Evolutionary conservation across 2,329 filamentous ascomycete genomes (phyloP).

Genomic region (Phaeosphaeria sp.): DNA sequence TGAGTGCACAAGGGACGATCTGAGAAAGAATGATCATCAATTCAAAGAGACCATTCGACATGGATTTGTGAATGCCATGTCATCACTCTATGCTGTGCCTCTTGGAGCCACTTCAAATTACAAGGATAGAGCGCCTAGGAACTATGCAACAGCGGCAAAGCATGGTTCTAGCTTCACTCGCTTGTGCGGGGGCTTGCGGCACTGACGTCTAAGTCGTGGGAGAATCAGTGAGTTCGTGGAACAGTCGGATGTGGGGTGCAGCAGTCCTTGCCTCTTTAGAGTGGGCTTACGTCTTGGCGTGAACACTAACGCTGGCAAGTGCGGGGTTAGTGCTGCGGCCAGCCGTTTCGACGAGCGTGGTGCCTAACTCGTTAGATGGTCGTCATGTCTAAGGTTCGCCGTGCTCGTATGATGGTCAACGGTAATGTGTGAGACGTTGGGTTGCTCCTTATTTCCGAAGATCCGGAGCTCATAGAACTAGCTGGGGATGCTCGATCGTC

Average conservation of each 20-base stretch:
- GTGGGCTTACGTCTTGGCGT: slow-evolving; percentile 29
- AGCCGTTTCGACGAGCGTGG: slow-evolving; percentile 5
- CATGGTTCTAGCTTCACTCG: slow-evolving; percentile 12
- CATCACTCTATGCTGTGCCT: slow-evolving; percentile 16
- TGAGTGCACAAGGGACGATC: too few species aligned
- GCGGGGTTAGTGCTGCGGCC: slow-evolving; percentile 25
- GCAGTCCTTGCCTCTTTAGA: slow-evolving; percentile 12
- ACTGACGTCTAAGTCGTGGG: slow-evolving; percentile 19
- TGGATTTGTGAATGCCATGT: not conserved
- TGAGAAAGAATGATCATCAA: not conserved
- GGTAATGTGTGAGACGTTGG: not conserved
- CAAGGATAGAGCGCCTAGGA: slow-evolving; percentile 13
- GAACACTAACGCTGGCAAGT: slow-evolving; percentile 24
- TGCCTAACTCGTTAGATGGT: not conserved
- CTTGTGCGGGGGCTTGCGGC: slow-evolving; percentile 24
- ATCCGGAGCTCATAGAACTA: not conserved
- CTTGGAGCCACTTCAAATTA: slow-evolving; percentile 11
- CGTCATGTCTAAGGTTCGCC: not conserved
- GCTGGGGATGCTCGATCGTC: not conserved
- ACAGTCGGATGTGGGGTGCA: slow-evolving; percentile 45
- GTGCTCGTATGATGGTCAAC: not conserved
- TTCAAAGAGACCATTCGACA: not conserved
- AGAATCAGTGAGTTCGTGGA: slow-evolving; percentile 19
- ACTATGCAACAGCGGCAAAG: slow-evolving; percentile 13
- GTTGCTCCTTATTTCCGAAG: not conserved